Base-by-base conservation (phyloP, 2,329 filamentous ascomycete genomes). In the Stagonosporopsis vannaccii region DNA sequence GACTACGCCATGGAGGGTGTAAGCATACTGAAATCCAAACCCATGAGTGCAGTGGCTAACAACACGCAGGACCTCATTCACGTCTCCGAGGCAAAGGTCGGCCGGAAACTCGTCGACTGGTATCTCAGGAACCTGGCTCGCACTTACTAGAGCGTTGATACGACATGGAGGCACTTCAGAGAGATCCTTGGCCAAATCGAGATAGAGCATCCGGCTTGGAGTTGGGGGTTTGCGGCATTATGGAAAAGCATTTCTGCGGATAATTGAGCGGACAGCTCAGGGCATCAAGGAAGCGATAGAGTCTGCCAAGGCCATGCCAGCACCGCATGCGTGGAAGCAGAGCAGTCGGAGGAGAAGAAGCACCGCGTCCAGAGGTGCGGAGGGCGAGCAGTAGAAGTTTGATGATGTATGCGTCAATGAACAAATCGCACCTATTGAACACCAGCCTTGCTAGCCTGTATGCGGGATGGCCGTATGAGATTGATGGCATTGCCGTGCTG, bases 81-180 rank as follows among this genome's bases (percentile, higher is more conserved):
- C 80, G 95, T 99, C 69, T 97, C 94, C 56, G 95, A 99, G 81
- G 94, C 94, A 67, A 99, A 99, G 88, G 92, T 97, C 58, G 95
- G 95, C 75, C 87, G 95, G 71, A 96, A 95, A 82, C 83, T 99
- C 73, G 94, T 99, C 65, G 95, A 99, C 80, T 99, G 95, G 95
- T 99, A 99, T 79, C 86, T 99, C 75, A 89, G 95, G 76, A 99
- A 99, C 84, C 84, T 99, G 73, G 91, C 93, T 59, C 89, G 95
- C 77, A 96, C 93, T 56, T 99, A 99, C 83, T 96, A 90, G 65
- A 65, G 41, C 25, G 53, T 41, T 22, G 50, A 52, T 17, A 46
- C 35, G 36, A 48, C 23, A 37, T 20, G 40, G 42, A 58, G 53
- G 47, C 35, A 42, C 51, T 51, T 28, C 39, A 58, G 25, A 50